phyloP scores from a whole-genome alignment of 192 early-diverging fungal species.

The Thoreauomyces humboldtii region DNA sequence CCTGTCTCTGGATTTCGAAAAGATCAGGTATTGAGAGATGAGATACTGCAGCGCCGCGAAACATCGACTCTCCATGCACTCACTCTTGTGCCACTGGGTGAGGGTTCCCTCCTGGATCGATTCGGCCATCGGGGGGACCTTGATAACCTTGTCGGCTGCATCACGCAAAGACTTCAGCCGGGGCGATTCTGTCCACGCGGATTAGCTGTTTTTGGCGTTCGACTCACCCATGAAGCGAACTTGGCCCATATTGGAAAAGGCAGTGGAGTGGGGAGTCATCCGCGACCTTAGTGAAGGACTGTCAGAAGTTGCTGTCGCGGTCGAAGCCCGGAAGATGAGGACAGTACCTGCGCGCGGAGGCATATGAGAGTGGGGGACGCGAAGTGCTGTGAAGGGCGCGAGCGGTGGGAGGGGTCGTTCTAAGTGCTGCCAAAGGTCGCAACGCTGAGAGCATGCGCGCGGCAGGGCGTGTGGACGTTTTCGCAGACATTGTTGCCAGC shows the following conservation, averaged over 20 bases:
- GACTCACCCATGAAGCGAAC: constrained; percentile 29
- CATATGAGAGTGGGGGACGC: too few relatives aligned
- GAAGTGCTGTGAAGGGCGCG: too few relatives aligned
- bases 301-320: not conserved
- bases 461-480: too few relatives aligned
- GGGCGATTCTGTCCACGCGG: not conserved
- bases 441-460: too few relatives aligned
- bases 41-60: too few relatives aligned
- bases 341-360: too few relatives aligned
- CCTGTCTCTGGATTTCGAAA: constrained; percentile 72
- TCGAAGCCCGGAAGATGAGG: not conserved
- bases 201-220: not conserved
- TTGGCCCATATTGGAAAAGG: constrained; percentile 16
- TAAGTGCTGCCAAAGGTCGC: too few relatives aligned
- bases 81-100: constrained; percentile 94
- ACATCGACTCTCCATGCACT: constrained; percentile 18
- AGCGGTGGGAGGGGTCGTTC: too few relatives aligned
- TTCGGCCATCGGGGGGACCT: constrained; percentile 96
- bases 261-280: not conserved
- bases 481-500: too few relatives aligned
- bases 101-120: constrained; percentile 98
- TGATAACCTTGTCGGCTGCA: constrained; percentile 78
- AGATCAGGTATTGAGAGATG: not conserved
- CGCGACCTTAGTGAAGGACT: not conserved
- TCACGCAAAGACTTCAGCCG: not conserved